Percentiles rank a stretch among this genome's conserved stretches.
phyloP scores from a whole-genome alignment of 768 basidiomycete species.

The Amanita fuliginea region DNA sequence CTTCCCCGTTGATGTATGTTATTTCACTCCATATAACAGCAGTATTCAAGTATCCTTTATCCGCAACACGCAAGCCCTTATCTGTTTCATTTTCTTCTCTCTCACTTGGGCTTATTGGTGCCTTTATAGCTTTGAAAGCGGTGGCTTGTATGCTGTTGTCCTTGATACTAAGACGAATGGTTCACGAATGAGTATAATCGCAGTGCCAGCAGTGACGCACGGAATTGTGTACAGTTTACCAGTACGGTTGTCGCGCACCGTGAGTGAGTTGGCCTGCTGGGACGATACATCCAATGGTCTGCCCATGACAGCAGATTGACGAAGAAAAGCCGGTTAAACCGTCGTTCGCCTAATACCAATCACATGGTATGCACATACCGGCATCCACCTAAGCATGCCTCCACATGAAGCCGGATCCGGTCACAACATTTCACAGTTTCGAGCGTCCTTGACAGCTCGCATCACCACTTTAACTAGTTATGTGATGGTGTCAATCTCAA shows the following conservation, averaged over 20 bases:
- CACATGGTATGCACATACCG: no score
- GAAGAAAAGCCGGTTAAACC: neutral
- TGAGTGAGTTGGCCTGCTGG: constrained; percentile 28
- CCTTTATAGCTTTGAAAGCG: constrained; percentile 68
- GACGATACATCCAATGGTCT: constrained; percentile 10
- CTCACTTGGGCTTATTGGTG: constrained; percentile 45
- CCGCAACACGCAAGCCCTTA: constrained; percentile 68
- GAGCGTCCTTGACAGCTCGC: no score
- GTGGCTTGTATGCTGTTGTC: constrained; percentile 76
- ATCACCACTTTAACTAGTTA: no score
- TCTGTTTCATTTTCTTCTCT: constrained; percentile 75
- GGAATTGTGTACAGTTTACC: constrained; percentile 66
- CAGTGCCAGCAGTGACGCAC: no score
- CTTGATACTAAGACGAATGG: constrained; percentile 42
- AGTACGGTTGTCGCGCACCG: constrained; percentile 77
- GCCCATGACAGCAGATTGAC: constrained; percentile 15
- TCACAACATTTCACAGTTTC: neutral
- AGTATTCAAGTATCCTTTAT: constrained; percentile 77
- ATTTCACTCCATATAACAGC: constrained; percentile 73
- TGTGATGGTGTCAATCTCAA: no score
- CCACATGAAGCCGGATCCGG: no score
- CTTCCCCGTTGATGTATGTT: constrained; percentile 88
- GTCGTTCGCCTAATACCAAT: neutral
- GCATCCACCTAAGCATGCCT: no score
- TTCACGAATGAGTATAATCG: no score